Percentiles rank a stretch among this genome's conserved stretches.
Conservation (phyloP, 139 green algal genomes). For the Trebouxia sp. region DNA sequence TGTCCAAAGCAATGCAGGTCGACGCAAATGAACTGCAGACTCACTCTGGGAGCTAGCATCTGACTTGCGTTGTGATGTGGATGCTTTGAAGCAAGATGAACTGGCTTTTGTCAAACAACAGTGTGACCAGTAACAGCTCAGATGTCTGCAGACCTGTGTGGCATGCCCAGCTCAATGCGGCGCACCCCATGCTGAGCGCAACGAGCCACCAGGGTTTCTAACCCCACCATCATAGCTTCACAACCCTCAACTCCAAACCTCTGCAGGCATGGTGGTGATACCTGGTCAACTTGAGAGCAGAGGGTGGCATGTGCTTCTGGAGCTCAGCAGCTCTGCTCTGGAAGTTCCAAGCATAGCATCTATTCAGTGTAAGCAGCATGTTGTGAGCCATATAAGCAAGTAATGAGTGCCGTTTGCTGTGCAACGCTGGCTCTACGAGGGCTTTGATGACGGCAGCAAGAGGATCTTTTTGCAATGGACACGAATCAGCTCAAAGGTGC, state of each 20-base stretch:
- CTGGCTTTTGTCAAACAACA: too few relatives aligned
- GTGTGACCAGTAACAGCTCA: too few relatives aligned
- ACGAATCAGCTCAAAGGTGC: not conserved
- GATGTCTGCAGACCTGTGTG: too few relatives aligned
- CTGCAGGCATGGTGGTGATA: slow-evolving; percentile 23
- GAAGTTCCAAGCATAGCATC: not conserved
- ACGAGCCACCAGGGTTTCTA: slow-evolving; percentile 44
- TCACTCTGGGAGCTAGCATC: too few relatives aligned
- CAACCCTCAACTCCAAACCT: slow-evolving; percentile 72
- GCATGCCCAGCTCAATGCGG: slow-evolving; percentile 49
- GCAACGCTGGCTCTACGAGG: not conserved
- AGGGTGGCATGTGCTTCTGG: not conserved
- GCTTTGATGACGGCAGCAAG: not conserved
- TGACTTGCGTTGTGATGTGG: too few relatives aligned
- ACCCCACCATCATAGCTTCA: slow-evolving; percentile 60
- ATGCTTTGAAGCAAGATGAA: too few relatives aligned
- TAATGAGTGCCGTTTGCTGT: not conserved
- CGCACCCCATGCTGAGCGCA: slow-evolving; percentile 39
- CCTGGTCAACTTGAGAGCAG: not conserved
- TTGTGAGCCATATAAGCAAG: not conserved
- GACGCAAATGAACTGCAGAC: too few relatives aligned
- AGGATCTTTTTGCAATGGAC: not conserved
- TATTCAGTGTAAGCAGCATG: too few relatives aligned
- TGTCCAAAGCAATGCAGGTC: too few relatives aligned
- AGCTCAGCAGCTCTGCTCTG: too few relatives aligned